phyloP scores from a whole-genome alignment of 2,329 filamentous ascomycete species.

The Hypoxylon sp. region DNA sequence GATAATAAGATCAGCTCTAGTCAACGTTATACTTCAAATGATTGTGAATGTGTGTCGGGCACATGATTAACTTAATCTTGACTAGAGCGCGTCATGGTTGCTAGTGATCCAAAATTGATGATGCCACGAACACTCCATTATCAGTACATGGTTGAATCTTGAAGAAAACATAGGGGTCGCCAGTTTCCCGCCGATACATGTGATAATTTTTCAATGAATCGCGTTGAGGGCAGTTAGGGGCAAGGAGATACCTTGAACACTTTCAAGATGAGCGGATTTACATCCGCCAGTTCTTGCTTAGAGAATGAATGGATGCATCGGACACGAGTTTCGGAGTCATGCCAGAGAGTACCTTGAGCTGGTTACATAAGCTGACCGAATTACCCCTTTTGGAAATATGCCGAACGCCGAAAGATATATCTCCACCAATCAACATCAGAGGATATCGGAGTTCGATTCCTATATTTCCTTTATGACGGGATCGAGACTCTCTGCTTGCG shows the following conservation, averaged over 20 bases:
- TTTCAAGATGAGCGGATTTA: not conserved
- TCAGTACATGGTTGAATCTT: not conserved
- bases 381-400: constrained; percentile 30
- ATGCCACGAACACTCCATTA: not conserved
- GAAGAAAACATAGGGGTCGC: not conserved
- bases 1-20: not conserved
- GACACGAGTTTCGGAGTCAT: not conserved
- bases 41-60: not conserved
- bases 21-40: not conserved
- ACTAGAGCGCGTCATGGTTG: not conserved
- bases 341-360: not conserved
- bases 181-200: not conserved
- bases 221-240: not conserved
- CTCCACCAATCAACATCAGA: constrained; percentile 39
- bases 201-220: not conserved
- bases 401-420: constrained; percentile 40
- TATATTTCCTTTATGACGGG: not conserved
- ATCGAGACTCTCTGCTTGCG: not conserved
- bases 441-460: constrained; percentile 41
- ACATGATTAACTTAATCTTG: not conserved
- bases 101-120: not conserved
- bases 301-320: not conserved
- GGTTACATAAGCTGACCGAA: constrained; percentile 17
- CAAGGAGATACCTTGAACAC: not conserved
- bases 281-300: not conserved